Evolutionary conservation across 2,329 filamentous ascomycete species (phyloP).

Genomic region (Fusarium papillatum): DNA sequence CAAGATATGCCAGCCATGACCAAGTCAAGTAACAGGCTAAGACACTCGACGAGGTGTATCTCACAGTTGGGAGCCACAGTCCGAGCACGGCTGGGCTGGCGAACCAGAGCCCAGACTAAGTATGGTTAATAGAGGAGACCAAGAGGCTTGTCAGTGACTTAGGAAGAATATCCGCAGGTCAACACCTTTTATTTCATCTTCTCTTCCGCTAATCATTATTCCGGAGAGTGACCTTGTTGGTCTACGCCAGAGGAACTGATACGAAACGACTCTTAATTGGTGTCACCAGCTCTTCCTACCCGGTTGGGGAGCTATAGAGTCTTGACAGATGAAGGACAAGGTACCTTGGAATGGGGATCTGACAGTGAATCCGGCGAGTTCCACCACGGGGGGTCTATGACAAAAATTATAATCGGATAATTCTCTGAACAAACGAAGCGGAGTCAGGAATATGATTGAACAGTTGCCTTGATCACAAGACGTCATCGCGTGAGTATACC

Average conservation of each 20-base stretch:
- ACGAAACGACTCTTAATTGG: background rate
- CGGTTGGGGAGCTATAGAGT: background rate
- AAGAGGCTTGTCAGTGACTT: background rate
- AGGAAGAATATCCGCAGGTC: background rate
- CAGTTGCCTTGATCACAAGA: background rate
- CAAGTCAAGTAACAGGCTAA: background rate
- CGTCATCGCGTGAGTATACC: background rate
- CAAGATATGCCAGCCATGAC: background rate
- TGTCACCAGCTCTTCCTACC: background rate
- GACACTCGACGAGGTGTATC: background rate
- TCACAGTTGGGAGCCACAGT: background rate
- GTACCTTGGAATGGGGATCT: background rate
- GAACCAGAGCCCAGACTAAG: too few species aligned
- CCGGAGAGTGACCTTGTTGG: background rate
- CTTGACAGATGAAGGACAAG: background rate
- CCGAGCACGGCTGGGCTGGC: too few species aligned
- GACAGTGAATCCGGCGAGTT: background rate
- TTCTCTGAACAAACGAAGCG: background rate
- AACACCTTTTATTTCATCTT: background rate
- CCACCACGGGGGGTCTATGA: too few species aligned
- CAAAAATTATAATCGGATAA: too few species aligned
- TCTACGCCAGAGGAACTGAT: background rate
- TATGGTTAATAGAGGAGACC: too few species aligned
- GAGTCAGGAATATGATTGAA: background rate
- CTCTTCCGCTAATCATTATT: background rate